Evolutionary conservation across 352 stramenopile genomes (phyloP), one percentile per base, ranked within the genome.

Genomic region (Pythium dissotocum): DNA sequence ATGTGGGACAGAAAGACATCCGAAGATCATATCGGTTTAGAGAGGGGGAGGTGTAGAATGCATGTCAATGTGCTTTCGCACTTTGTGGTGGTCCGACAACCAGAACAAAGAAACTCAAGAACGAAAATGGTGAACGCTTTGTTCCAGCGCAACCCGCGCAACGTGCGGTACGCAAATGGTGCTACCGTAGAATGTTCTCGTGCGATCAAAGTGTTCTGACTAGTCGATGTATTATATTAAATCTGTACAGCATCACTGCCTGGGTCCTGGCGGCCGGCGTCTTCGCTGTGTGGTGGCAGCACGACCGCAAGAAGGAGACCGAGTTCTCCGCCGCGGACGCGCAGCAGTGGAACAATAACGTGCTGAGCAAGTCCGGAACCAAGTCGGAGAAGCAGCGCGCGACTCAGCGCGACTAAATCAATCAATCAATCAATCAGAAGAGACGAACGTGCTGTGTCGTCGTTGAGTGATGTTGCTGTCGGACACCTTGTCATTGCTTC

Each of bases 301-400:
- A 89, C 60, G 82, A 91, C 61, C 59, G 72, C 49, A 81, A 81
- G 80, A 80, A 82, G 63, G 77, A 77, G 62, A 77, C 77, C 60
- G 75, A 85, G 69, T 91, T 90, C 66, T 77, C 78, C 16, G 63
- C 62, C 16, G 56, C 63, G 21, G 82, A 90, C 38, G 49, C 73
- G 12, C 61, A 61, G 35, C 52, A 80, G 63, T 90, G 82, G 82
- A 90, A 90, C 64, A 67, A 85, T 36, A 73, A 84, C 24, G 75
- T 90, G 51, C 70, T 90, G 36, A 67, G 67, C 61, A 80, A 81
- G 65, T 76, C 61, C 9, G 52, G 52, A 44, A 75, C 71, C 62
- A 77, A 75, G 62, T 77, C 71, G 10, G 67, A 77, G 63, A 69
- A 63, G 40, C 28, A 76, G 55, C 69, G 69, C 48, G 52, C 51